Evolutionary conservation across 768 basidiomycete species (phyloP).

Genomic region (Naganishia onofrii): DNA sequence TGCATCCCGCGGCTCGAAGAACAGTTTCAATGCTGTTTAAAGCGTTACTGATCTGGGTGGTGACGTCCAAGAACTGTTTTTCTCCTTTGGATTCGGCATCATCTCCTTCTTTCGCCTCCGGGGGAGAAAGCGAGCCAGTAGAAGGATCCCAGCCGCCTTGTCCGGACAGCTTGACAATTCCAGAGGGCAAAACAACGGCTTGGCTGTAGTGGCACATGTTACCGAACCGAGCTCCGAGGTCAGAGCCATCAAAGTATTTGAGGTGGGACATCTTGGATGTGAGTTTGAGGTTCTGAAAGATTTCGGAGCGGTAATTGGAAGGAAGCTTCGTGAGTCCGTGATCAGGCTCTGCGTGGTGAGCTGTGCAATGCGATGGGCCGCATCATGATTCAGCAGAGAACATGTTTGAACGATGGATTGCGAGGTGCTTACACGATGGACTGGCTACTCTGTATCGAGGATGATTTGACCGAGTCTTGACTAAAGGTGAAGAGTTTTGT

Average conservation of each 20-base stretch:
- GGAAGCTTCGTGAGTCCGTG: too few species aligned
- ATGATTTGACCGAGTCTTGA: too few species aligned
- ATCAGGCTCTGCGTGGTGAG: too few species aligned
- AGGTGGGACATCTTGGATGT: slow-evolving; percentile 1
- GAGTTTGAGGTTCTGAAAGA: not conserved
- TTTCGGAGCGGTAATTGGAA: not conserved
- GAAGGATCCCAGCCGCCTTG: slow-evolving; percentile 18
- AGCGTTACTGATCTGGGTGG: slow-evolving; percentile 13
- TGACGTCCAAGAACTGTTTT: slow-evolving; percentile 5
- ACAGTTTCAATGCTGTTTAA: slow-evolving; percentile 6
- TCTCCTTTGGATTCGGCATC: not conserved
- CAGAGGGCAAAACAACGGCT: slow-evolving; percentile 10
- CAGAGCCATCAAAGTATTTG: slow-evolving; percentile 2
- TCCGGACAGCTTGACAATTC: slow-evolving; percentile 18
- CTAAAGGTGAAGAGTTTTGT: too few species aligned
- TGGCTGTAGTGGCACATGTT: slow-evolving; percentile 21
- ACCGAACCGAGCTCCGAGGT: slow-evolving; percentile 13
- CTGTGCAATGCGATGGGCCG: too few species aligned
- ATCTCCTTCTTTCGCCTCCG: not conserved
- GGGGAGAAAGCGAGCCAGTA: slow-evolving; percentile 8
- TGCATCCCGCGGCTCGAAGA: slow-evolving; percentile 4
- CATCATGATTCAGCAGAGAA: too few species aligned
- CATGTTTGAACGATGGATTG: too few species aligned
- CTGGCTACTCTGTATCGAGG: too few species aligned
- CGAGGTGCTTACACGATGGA: too few species aligned